A percentile compares a stretch with the other conserved stretches of the same genome.
phyloP scores from a whole-genome alignment of 768 basidiomycete genomes.

The Tricholoma matsutake region DNA sequence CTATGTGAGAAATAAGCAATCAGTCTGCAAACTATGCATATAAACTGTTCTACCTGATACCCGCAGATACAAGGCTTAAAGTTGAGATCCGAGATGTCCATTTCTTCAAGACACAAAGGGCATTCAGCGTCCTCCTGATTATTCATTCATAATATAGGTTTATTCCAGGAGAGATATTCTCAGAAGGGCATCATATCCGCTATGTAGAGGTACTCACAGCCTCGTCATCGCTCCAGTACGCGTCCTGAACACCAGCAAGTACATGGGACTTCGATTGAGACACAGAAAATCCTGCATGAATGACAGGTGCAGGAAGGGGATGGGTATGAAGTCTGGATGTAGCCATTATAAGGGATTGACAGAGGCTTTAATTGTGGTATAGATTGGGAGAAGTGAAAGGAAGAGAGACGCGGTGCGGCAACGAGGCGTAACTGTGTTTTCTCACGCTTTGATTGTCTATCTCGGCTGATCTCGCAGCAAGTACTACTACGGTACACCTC shows the following conservation, averaged over 20 bases:
- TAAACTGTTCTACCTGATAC: conserved; percentile 67
- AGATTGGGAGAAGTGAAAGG: conserved; percentile 7
- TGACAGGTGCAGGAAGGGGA: conserved; percentile 69
- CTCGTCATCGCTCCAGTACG: conserved; percentile 96
- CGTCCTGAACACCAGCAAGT: conserved; percentile 88
- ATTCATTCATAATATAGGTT: background rate
- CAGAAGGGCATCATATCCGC: background rate
- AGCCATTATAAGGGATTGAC: conserved; percentile 35
- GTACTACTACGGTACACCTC: conserved; percentile 13
- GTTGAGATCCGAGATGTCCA: conserved; percentile 98
- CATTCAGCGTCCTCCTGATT: conserved; percentile 94
- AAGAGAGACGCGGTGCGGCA: conserved; percentile 17
- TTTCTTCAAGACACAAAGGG: conserved; percentile 96
- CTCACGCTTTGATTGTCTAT: conserved; percentile 27
- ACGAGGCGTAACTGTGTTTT: conserved; percentile 17
- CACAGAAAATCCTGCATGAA: conserved; percentile 66
- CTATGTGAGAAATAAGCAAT: conserved; percentile 39
- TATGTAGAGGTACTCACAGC: conserved; percentile 45
- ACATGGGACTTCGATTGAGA: conserved; percentile 84
- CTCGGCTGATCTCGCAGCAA: too few species aligned
- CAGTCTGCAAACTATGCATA: background rate
- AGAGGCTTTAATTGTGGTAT: conserved; percentile 5
- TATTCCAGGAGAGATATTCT: conserved; percentile 1
- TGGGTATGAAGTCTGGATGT: conserved; percentile 56
- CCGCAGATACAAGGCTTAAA: conserved; percentile 99